Percentiles rank a stretch among this genome's conserved stretches.
Evolutionary conservation across 2,329 filamentous ascomycete genomes (phyloP).

Genomic region (Botrytis hyacinthi): DNA sequence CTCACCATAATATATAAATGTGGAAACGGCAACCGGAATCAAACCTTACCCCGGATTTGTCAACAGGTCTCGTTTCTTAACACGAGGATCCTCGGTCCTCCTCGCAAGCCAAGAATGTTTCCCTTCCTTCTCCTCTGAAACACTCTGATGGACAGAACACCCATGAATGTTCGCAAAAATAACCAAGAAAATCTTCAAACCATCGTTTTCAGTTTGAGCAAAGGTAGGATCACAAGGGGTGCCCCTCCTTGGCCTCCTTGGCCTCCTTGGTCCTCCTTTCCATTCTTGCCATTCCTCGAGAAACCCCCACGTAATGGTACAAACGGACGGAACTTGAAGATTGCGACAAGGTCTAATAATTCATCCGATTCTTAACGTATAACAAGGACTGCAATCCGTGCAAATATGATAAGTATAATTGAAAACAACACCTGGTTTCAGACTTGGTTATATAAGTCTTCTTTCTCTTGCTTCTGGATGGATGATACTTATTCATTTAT

Average conservation of each 20-base stretch:
- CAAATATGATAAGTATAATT: neutral
- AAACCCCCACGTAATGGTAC: neutral
- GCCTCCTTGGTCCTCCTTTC: neutral
- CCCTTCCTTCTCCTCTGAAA: neutral
- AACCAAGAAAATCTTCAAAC: neutral
- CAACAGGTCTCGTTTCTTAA: neutral
- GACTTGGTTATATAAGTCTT: neutral
- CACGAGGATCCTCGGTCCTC: neutral
- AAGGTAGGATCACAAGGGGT: neutral
- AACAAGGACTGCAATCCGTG: neutral
- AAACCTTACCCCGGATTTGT: neutral
- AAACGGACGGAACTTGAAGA: slow-evolving; percentile 23
- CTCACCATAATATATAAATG: neutral
- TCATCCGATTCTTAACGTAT: neutral
- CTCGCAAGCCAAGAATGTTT: neutral
- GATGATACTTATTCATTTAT: neutral
- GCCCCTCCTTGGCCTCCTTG: too few relatives aligned
- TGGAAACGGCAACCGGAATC: neutral
- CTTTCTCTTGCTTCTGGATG: neutral
- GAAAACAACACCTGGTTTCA: neutral
- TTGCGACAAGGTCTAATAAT: slow-evolving; percentile 26
- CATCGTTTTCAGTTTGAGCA: neutral
- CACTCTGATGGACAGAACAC: neutral
- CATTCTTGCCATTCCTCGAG: neutral
- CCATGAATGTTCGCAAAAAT: too few relatives aligned